These are phyloP conservation scores for Crepidotus variabilis DNA, from an alignment of 768 basidiomycete species.

Conservation along the genomic window DNA sequence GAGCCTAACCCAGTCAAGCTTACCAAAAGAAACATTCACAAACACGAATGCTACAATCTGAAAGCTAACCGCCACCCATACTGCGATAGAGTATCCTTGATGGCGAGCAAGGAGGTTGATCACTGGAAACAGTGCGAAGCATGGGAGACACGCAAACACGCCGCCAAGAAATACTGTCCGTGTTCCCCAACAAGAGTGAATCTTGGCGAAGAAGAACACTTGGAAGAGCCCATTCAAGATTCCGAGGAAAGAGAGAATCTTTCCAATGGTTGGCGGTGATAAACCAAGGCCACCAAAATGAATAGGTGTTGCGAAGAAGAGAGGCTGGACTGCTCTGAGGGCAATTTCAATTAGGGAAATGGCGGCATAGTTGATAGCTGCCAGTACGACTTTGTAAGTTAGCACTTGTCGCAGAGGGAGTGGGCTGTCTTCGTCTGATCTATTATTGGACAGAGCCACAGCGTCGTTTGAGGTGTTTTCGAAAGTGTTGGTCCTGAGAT, in stretches of 20 bases:
- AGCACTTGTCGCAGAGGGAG: slow-evolving; percentile 26
- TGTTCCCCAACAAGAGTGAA: slow-evolving; percentile 61
- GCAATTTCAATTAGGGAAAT: slow-evolving; percentile 67
- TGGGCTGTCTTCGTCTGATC: too few relatives aligned
- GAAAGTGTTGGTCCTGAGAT: too few relatives aligned
- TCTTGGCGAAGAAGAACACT: slow-evolving; percentile 59
- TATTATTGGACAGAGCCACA: too few relatives aligned
- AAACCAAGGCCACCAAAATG: slow-evolving; percentile 68
- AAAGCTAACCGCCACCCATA: slow-evolving; percentile 48
- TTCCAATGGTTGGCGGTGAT: slow-evolving; percentile 60
- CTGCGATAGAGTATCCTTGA: slow-evolving; percentile 39
- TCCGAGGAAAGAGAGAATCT: slow-evolving; percentile 58
- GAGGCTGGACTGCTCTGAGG: slow-evolving; percentile 61
- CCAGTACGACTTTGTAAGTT: slow-evolving; percentile 51
- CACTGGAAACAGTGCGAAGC: slow-evolving; percentile 58
- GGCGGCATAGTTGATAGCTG: slow-evolving; percentile 61
- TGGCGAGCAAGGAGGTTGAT: slow-evolving; percentile 51
- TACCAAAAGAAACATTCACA: slow-evolving; percentile 55
- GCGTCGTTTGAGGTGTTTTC: too few relatives aligned
- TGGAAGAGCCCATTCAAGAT: slow-evolving; percentile 64
- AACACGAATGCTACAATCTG: slow-evolving; percentile 47
- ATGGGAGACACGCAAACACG: slow-evolving; percentile 44
- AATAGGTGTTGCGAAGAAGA: slow-evolving; percentile 72
- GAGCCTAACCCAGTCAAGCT: slow-evolving; percentile 17
- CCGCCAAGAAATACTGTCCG: slow-evolving; percentile 56